A percentile compares a stretch with the other conserved stretches of the same genome.
phyloP scores from a whole-genome alignment of 129 eudicot species.

The Silybum marianum region DNA sequence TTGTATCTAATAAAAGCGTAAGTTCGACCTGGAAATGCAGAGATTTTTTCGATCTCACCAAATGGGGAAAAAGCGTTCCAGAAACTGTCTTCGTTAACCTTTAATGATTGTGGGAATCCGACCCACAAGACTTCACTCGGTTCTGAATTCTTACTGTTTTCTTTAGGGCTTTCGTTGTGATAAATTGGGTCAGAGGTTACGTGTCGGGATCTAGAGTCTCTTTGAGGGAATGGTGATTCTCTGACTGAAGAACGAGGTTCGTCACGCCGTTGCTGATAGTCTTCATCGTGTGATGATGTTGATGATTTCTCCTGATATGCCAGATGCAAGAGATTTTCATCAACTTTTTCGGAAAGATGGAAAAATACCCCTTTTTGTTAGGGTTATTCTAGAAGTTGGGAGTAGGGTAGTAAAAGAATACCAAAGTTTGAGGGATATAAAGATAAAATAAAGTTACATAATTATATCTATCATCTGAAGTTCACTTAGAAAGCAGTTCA shows the following conservation, averaged over 20 bases:
- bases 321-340: constrained; percentile 29
- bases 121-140: constrained; percentile 95
- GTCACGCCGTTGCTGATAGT: constrained; percentile 56
- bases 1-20: constrained; percentile 78
- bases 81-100: constrained; percentile 67
- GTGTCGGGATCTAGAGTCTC: constrained; percentile 62
- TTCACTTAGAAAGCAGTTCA: not conserved
- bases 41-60: constrained; percentile 86
- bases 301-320: constrained; percentile 68
- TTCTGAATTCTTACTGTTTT: constrained; percentile 44
- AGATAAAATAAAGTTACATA: not conserved
- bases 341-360: constrained; percentile 6
- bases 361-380: not conserved
- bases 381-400: constrained; percentile 9
- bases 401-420: constrained; percentile 6
- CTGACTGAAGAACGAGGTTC: constrained; percentile 49
- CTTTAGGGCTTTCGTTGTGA: constrained; percentile 44
- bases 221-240: constrained; percentile 48
- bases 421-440: not conserved
- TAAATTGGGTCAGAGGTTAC: constrained; percentile 49
- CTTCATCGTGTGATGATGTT: constrained; percentile 48
- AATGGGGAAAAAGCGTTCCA: constrained; percentile 76
- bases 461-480: no score
- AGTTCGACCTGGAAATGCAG: constrained; percentile 80
- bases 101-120: constrained; percentile 81